Evolutionary conservation across 148 eudicot genomes (phyloP), one percentile per base, ranked within the genome.

Genomic region (Nepenthes gracilis): DNA sequence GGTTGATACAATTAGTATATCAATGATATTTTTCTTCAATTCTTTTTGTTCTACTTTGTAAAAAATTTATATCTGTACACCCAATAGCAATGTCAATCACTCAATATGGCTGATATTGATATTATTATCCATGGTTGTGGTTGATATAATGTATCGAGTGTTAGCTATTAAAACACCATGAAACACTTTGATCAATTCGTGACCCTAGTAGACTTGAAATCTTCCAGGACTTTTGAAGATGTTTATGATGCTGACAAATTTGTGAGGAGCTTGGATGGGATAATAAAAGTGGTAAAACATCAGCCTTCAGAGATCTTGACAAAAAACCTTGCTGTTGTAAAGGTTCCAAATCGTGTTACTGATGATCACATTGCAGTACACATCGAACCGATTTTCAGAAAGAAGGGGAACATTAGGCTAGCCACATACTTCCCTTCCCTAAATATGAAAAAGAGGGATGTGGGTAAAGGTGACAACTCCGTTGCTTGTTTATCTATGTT

Each of bases 401-500:
- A 75, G 54, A 93, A 84, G 74, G 91, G 94, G 32, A 86, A 93
- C 72, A 64, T 93, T 58, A 86, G 98, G 70, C 78, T 93, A 43
- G 91, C 79, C 14, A 93, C 96, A 38, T 86, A 86, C 74, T 93
- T 93, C 70, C 85, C 95, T 1, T 88, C 98, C 9, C 80, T 84
- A 52, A 84, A 93, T 61, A 88, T 88, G 96, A 84, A 70, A 65
- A 84, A 73, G 73, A 67, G 65, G 1, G 64, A 75, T 45, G 68
- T 68, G 62, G 65, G 66, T 59, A 70, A 72, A 14, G 72, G 79
- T 38, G 55, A 35, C 6, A 79, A 86, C 45, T 67, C 91, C 11
- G 72, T 79, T 64, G 85, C 88, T 47, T 93, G 98, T 70, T 76
- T 81, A 75, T 88, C 85, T 40, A 93, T 93, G 98, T 93, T 88